phyloP scores from a whole-genome alignment of 495 filamentous ascomycete genomes.

The Acidiella bohemica region DNA sequence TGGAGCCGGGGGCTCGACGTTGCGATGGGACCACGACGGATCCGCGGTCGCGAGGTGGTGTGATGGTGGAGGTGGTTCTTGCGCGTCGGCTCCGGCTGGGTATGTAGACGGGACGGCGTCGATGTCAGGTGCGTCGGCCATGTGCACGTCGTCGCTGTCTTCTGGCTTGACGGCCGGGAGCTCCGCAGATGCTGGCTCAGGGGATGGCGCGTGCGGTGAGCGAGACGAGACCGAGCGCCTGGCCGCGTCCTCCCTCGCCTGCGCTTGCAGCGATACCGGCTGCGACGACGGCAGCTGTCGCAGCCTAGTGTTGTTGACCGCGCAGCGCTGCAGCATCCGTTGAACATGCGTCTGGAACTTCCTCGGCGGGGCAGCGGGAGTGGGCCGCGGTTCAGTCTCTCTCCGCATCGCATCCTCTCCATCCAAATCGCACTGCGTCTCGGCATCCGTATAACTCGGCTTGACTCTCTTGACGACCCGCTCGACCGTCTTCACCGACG shows the following conservation, averaged over 20 bases:
- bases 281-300: not conserved
- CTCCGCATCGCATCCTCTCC: constrained; percentile 7
- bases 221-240: not conserved
- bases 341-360: constrained; percentile 8
- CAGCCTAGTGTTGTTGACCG: constrained; percentile 7
- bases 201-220: not conserved
- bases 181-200: not conserved
- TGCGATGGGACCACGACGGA: not conserved
- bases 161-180: not conserved
- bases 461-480: not conserved
- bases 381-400: not conserved
- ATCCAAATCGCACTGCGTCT: constrained; percentile 16
- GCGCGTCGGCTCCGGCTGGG: not conserved
- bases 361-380: not conserved
- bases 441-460: constrained; percentile 7
- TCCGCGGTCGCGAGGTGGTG: not conserved
- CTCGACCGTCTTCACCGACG: not conserved
- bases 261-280: not conserved
- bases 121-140: not conserved
- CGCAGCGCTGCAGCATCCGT: constrained; percentile 12
- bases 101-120: not conserved
- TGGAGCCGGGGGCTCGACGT: constrained; percentile 5
- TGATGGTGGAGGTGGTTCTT: not conserved
- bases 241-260: not conserved
- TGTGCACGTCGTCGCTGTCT: not conserved